Percentiles rank a stretch among this genome's conserved stretches.
These are phyloP conservation scores for Fusarium tjaetaba DNA, from an alignment of 2,329 filamentous ascomycete genomes.

Conservation along the genomic window DNA sequence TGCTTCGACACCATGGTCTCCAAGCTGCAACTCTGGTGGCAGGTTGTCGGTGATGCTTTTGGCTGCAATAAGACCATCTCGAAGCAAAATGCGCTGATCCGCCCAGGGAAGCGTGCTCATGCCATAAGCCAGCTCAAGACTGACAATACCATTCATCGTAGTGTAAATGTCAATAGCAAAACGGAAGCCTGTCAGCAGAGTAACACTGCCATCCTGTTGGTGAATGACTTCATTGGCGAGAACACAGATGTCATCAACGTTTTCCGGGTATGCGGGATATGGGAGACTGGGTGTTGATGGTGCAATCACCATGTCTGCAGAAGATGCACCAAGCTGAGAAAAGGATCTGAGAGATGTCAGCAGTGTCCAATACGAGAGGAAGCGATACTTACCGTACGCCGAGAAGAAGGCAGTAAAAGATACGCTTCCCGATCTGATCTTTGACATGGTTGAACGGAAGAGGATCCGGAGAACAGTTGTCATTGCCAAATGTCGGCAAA, in stretches of 20 bases:
- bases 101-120: constrained; percentile 81
- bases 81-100: constrained; percentile 78
- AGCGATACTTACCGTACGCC: constrained; percentile 66
- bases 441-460: constrained; percentile 73
- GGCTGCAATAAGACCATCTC: constrained; percentile 74
- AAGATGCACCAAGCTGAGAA: constrained; percentile 77
- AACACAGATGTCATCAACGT: constrained; percentile 87
- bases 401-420: constrained; percentile 87
- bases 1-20: constrained; percentile 51
- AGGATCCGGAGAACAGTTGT: constrained; percentile 51
- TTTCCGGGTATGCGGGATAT: constrained; percentile 81
- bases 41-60: constrained; percentile 75
- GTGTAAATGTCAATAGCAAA: constrained; percentile 80
- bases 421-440: constrained; percentile 77
- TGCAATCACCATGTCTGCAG: constrained; percentile 77
- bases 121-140: constrained; percentile 85
- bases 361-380: constrained; percentile 4
- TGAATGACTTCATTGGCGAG: constrained; percentile 74
- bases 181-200: constrained; percentile 82
- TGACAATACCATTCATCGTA: constrained; percentile 81
- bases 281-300: constrained; percentile 79
- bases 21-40: constrained; percentile 73
- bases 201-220: constrained; percentile 74
- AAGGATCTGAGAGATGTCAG: constrained; percentile 67
- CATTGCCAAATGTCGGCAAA: constrained; percentile 53